A percentile compares a stretch with the other conserved stretches of the same genome.
phyloP scores from a whole-genome alignment of 768 basidiomycete genomes.

The Botryobasidium botryosum region DNA sequence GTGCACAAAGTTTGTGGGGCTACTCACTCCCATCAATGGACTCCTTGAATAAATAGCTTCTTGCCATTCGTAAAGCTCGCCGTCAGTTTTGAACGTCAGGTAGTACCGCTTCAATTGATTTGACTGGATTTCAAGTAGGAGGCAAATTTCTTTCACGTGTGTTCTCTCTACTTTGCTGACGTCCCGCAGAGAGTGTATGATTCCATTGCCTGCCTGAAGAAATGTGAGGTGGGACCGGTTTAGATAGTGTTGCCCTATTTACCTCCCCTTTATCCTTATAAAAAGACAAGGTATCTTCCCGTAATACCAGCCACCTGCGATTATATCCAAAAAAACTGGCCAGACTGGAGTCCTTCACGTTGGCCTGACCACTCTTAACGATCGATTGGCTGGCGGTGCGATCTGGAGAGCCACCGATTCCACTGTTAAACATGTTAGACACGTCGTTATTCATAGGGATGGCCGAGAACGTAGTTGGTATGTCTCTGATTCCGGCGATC shows the following conservation, averaged over 20 bases:
- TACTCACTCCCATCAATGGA: constrained; percentile 83
- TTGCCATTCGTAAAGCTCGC: constrained; percentile 96
- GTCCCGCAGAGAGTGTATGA: constrained; percentile 54
- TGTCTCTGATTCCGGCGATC: too few relatives aligned
- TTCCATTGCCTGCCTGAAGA: too few relatives aligned
- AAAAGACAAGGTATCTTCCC: too few relatives aligned
- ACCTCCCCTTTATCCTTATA: too few relatives aligned
- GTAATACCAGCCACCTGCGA: too few relatives aligned
- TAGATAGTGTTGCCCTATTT: too few relatives aligned
- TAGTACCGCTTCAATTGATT: constrained; percentile 70
- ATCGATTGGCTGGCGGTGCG: background rate
- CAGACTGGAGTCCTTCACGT: too few relatives aligned
- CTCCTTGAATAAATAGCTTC: constrained; percentile 90
- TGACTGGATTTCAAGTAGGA: constrained; percentile 70
- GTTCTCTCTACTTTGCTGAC: constrained; percentile 80
- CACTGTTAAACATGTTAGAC: constrained; percentile 34
- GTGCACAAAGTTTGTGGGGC: constrained; percentile 95
- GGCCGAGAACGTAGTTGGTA: too few relatives aligned
- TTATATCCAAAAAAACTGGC: too few relatives aligned
- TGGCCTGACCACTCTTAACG: too few relatives aligned
- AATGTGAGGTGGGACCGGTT: too few relatives aligned
- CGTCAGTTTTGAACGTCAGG: constrained; percentile 77
- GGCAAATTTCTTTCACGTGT: constrained; percentile 88
- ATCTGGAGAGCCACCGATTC: constrained; percentile 61
- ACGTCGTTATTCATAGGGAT: too few relatives aligned